Evolutionary conservation across 306 rosid genomes (phyloP), one percentile per base, ranked within the genome.

Genomic region (Castanospermum australe): DNA sequence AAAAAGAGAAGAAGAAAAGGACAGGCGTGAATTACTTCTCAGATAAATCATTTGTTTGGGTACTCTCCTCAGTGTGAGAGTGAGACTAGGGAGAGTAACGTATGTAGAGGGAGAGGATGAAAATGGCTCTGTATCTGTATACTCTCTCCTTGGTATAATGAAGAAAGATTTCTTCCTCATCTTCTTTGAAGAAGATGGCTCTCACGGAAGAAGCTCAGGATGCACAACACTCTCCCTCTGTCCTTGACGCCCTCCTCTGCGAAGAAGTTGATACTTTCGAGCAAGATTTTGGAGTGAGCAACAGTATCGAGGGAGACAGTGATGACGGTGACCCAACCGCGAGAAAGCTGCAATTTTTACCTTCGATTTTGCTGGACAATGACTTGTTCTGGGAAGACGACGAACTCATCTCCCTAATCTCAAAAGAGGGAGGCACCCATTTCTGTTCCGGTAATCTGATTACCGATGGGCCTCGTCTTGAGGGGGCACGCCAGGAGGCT

Each of bases 191-290:
- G 61, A 72, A 74, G 60, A 91, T 89, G 93, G 86, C 88, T 73
- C 83, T 87, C 56, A 75, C 21, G n/a, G 82, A 89, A 54, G 82
- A 84, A 28, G 32, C 84, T 50, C 89, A 83, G 9, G 84, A 82
- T 67, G 84, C 78, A 0, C 81, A 79, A 67, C 82, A 60, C 79
- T 82, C 91, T 41, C 57, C 90, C 8, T 62, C 79, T 42, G 41
- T 74, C 22, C 71, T 88, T 12, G 91, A 89, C 6, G 74, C 89
- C 24, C 86, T 86, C 61, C 84, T 92, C 87, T 92, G 94, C 54
- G 88, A 84, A 71, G 91, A 91, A 15, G 22, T 42, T 52, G 82
- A 85, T 56, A 60, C 83, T n/a, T 73, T 88, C 25, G 84, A 81
- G 14, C 82, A 81, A 5, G 91, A 82, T 52, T 85, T 82, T 41